Evolutionary conservation across 2,329 filamentous ascomycete genomes (phyloP).

Genomic region (Eutypella sp.): DNA sequence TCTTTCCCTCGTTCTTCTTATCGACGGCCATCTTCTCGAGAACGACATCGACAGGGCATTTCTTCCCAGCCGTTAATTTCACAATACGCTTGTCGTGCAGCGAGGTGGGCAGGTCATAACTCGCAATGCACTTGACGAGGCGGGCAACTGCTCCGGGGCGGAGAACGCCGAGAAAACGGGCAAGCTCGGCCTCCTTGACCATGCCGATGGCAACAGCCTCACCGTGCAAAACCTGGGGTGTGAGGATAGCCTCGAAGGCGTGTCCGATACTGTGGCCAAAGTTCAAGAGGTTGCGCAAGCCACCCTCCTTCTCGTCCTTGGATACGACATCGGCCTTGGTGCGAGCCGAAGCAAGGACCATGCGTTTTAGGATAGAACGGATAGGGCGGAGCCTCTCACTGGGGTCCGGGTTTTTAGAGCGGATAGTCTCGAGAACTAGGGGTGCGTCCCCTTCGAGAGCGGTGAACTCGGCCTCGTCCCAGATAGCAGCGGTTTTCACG

Average conservation of each 20-base stretch:
- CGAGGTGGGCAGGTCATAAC: slow-evolving; percentile 84
- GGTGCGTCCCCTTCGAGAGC: slow-evolving; percentile 77
- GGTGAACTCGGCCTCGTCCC: slow-evolving; percentile 82
- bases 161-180: slow-evolving; percentile 80
- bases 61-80: slow-evolving; percentile 78
- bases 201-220: slow-evolving; percentile 97
- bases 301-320: slow-evolving; percentile 88
- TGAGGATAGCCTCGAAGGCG: slow-evolving; percentile 90
- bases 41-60: slow-evolving; percentile 79
- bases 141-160: slow-evolving; percentile 84
- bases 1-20: slow-evolving; percentile 94
- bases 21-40: slow-evolving; percentile 94
- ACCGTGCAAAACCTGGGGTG: slow-evolving; percentile 90
- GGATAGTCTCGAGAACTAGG: slow-evolving; percentile 68
- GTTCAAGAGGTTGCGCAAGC: slow-evolving; percentile 89
- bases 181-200: slow-evolving; percentile 95
- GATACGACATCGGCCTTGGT: slow-evolving; percentile 95
- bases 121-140: slow-evolving; percentile 88
- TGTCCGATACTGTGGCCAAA: slow-evolving; percentile 98
- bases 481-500: slow-evolving; percentile 95
- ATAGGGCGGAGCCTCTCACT: slow-evolving; percentile 65
- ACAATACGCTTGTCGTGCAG: slow-evolving; percentile 77
- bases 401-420: slow-evolving; percentile 49
- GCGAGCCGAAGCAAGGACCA: slow-evolving; percentile 84
- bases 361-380: slow-evolving; percentile 63